phyloP scores from a whole-genome alignment of 164 flowering plant species.

The Sextonia rubra region DNA sequence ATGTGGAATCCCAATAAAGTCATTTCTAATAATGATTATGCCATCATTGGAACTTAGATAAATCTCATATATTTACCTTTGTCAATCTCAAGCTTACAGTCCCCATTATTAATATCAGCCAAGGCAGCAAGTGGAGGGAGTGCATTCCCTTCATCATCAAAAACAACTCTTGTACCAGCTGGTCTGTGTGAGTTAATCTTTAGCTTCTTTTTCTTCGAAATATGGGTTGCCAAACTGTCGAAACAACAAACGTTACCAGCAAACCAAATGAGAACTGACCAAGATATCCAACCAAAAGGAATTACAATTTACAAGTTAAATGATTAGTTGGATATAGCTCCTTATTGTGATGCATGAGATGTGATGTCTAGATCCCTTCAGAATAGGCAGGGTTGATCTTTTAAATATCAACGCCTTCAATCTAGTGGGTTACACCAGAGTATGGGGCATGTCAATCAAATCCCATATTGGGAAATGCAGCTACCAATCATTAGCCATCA shows the following conservation, averaged over 20 bases:
- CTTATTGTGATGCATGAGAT: too few relatives aligned
- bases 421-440: too few relatives aligned
- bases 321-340: too few relatives aligned
- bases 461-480: too few relatives aligned
- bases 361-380: too few relatives aligned
- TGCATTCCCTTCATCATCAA: constrained; percentile 79
- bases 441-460: too few relatives aligned
- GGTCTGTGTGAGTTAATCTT: constrained; percentile 84
- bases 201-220: constrained; percentile 77
- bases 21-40: too few relatives aligned
- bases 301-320: too few relatives aligned
- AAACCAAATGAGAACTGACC: neutral
- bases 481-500: too few relatives aligned
- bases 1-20: too few relatives aligned
- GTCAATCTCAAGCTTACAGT: constrained; percentile 37
- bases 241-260: neutral
- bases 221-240: neutral
- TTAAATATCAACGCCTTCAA: too few relatives aligned
- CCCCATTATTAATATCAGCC: constrained; percentile 35
- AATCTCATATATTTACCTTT: constrained; percentile 35
- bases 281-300: neutral
- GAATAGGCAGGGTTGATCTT: too few relatives aligned
- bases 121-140: constrained; percentile 69
- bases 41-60: neutral
- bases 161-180: constrained; percentile 64